Percentiles rank a stretch among this genome's conserved stretches.
Evolutionary conservation across 2,329 filamentous ascomycete genomes (phyloP).

Genomic region (Pyrenochaeta sp.): DNA sequence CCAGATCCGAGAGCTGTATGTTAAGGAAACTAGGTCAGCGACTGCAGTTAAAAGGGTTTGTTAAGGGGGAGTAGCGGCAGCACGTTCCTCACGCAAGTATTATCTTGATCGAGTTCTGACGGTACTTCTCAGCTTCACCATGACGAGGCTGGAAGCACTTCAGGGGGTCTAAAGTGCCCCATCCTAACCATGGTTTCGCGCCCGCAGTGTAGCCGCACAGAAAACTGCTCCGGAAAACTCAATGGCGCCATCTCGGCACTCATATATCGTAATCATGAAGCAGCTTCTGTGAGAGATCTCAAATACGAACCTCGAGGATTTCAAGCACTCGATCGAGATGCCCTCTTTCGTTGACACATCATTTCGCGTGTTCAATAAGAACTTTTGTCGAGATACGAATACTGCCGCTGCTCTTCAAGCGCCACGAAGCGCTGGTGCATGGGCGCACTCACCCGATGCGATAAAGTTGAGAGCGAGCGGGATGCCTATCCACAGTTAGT

Average conservation of each 20-base stretch:
- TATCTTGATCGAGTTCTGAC: conserved; percentile 98
- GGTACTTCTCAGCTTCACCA: conserved; percentile 91
- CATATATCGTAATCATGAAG: conserved; percentile 13
- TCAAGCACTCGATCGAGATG: conserved; percentile 23
- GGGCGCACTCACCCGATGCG: conserved; percentile 81
- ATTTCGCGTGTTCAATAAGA: conserved; percentile 7
- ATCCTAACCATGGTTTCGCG: conserved; percentile 63
- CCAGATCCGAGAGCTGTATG: conserved; percentile 78
- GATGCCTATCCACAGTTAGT: conserved; percentile 63
- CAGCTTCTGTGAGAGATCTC: conserved; percentile 46
- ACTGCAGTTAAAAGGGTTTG: conserved; percentile 39
- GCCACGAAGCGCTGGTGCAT: conserved; percentile 43
- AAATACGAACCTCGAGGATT: conserved; percentile 49
- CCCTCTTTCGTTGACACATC: conserved; percentile 14
- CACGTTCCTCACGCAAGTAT: conserved; percentile 98
- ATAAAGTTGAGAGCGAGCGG: conserved; percentile 89
- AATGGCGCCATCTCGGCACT: too few relatives aligned
- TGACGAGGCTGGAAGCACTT: conserved; percentile 13
- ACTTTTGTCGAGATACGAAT: conserved; percentile 53
- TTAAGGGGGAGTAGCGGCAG: conserved; percentile 74
- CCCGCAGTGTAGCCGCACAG: conserved; percentile 79
- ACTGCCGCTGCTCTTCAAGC: conserved; percentile 67
- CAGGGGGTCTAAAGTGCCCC: conserved; percentile 13
- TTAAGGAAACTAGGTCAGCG: conserved; percentile 44
- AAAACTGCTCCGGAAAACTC: too few relatives aligned